Conservation (phyloP, 352 stramenopile species). For the Phytophthora foliorum region DNA sequence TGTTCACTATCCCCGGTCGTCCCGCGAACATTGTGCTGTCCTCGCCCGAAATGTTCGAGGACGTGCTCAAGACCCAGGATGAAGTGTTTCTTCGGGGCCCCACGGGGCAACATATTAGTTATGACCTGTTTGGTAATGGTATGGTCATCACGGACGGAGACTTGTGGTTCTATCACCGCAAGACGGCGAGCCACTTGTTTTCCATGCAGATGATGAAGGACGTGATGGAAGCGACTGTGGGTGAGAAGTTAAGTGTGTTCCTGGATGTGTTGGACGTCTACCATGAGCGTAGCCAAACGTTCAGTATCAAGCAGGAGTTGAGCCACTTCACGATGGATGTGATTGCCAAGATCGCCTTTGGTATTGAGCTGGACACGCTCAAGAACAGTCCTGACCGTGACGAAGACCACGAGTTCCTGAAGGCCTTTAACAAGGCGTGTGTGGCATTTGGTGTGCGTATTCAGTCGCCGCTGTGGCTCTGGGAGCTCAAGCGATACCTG, state of each 20-base stretch:
- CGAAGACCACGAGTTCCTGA: slow-evolving; percentile 55
- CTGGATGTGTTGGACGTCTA: slow-evolving; percentile 37
- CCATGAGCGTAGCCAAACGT: slow-evolving; percentile 12
- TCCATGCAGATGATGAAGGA: slow-evolving; percentile 62
- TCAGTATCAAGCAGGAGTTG: slow-evolving; percentile 61
- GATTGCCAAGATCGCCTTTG: slow-evolving; percentile 71
- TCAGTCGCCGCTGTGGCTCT: slow-evolving; percentile 45
- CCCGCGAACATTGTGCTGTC: slow-evolving; percentile 51
- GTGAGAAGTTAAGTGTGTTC: slow-evolving; percentile 41
- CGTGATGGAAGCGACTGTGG: slow-evolving; percentile 50
- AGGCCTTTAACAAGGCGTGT: slow-evolving; percentile 52
- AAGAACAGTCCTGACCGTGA: slow-evolving; percentile 39
- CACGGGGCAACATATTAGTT: slow-evolving; percentile 39
- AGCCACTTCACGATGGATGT: slow-evolving; percentile 70
- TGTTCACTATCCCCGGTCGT: slow-evolving; percentile 43
- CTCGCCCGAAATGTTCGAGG: slow-evolving; percentile 47
- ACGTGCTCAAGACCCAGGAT: slow-evolving; percentile 66
- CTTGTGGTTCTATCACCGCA: slow-evolving; percentile 73
- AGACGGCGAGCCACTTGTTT: slow-evolving; percentile 89
- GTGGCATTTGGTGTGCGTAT: slow-evolving; percentile 44
- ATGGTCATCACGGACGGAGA: slow-evolving; percentile 49
- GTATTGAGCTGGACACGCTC: slow-evolving; percentile 53
- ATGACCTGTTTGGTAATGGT: slow-evolving; percentile 71
- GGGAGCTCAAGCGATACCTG: slow-evolving; percentile 43
- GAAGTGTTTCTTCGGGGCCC: slow-evolving; percentile 73